Conservation (phyloP, 179 eudicot genomes). For the Pouteria campechiana region DNA sequence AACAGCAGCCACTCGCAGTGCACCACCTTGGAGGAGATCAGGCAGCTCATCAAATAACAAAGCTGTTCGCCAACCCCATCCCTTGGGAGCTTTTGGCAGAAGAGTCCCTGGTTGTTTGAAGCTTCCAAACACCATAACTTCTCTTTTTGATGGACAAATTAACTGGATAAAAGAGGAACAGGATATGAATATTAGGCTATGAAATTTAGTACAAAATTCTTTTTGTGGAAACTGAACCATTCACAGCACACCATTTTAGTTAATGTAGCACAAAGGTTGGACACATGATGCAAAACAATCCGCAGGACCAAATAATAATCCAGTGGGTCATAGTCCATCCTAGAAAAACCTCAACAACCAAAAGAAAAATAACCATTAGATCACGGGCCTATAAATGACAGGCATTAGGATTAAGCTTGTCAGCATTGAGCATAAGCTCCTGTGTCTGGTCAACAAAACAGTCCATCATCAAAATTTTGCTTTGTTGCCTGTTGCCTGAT, state of each 20-base stretch:
- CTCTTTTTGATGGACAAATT: constrained; percentile 94
- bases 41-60: constrained; percentile 79
- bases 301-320: no score
- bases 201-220: no score
- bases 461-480: no score
- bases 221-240: no score
- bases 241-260: no score
- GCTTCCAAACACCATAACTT: constrained; percentile 95
- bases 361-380: background rate
- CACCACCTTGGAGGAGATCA: constrained; percentile 80
- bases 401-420: background rate
- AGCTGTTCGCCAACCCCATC: constrained; percentile 99
- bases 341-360: no score
- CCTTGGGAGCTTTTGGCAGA: constrained; percentile 95
- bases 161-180: constrained; percentile 27
- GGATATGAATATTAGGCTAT: background rate
- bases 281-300: no score
- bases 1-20: constrained; percentile 81
- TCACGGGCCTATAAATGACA: background rate
- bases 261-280: no score
- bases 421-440: no score
- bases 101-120: constrained; percentile 91
- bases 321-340: no score
- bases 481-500: no score
- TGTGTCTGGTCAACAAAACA: no score